Base-by-base conservation (phyloP, 1,284 basidiomycete species). In the Puccinia novopanici region DNA sequence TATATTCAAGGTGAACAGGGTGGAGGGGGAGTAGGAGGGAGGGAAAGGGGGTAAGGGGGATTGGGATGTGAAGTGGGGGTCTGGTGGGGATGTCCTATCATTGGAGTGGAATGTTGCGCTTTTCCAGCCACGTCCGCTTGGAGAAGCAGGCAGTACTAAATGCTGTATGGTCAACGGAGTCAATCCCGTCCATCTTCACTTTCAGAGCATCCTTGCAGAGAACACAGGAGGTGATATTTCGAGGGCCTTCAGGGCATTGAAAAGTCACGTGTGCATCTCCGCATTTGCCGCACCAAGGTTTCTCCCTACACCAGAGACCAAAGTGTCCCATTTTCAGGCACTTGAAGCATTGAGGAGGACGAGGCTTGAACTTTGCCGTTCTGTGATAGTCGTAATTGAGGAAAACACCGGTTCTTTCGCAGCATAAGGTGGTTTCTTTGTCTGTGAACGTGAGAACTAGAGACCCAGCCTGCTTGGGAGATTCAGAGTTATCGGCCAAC, bases 341-440 rank as follows among this genome's bases (percentile, higher is more conserved):
- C 45, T 67, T 76, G 34, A 68, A 76, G 24, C 75, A 76, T 55
- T 67, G 42, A 12, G 75, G 42, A 0, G 75, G 75, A 0, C 45
- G 30, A 0, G 50, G 63, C 17, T 63, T 67, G 48, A 63, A 76
- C 24, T 75, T 75, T 3, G 45, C 30, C 8, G 40, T 50, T 45
- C 27, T 30, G 42, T 61, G 57, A 10, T 48, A 61, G n/a, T 45
- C 55, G 19, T 63, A 76, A 13, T 76, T 40, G 24, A 76, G n/a
- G 61, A 48, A 76, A 2, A 65, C 1, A 13, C 74, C 74, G 3
- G 37, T 15, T 40, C 61, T 15, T 61, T 57, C 37, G 37, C 57
- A 17, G 1, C 19, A 22, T 8, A 4, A 8, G 19, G 72, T 54
- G 15, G 22, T 8, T 2, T 40, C 52, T 75, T 75, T 75, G 37